These are phyloP conservation scores for Oryza meyeriana DNA, from an alignment of 176 grass and related monocot genomes.

Conservation along the genomic window DNA sequence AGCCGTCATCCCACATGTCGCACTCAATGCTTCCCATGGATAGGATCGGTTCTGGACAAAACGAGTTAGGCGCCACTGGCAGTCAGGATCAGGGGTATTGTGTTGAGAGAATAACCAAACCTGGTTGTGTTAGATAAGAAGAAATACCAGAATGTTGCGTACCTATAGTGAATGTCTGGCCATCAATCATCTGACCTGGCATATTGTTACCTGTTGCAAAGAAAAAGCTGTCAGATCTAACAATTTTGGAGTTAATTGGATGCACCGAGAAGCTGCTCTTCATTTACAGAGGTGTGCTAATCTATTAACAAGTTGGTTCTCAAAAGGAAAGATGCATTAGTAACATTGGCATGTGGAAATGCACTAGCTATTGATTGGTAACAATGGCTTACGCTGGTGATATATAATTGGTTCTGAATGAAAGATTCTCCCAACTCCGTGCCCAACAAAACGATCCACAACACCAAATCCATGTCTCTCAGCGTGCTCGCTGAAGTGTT, in stretches of 20 bases:
- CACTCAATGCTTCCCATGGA: constrained; percentile 62
- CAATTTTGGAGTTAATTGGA: background rate
- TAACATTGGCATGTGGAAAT: background rate
- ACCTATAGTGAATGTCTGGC: constrained; percentile 97
- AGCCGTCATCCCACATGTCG: constrained; percentile 79
- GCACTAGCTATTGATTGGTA: background rate
- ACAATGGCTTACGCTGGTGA: constrained; percentile 66
- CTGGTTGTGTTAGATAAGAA: background rate
- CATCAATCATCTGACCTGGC: constrained; percentile 77
- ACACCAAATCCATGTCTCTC: constrained; percentile 67
- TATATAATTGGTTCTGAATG: constrained; percentile 88
- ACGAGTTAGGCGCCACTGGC: background rate
- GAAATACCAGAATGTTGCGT: background rate
- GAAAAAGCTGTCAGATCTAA: background rate
- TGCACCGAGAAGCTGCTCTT: background rate
- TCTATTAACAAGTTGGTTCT: background rate
- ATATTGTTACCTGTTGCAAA: constrained; percentile 65
- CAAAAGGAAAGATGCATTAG: too few species aligned
- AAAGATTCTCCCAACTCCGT: constrained; percentile 83
- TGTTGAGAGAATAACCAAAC: background rate
- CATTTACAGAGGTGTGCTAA: background rate
- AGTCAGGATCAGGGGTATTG: background rate
- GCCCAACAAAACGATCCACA: constrained; percentile 85
- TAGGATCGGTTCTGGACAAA: constrained; percentile 62
- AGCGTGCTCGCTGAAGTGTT: constrained; percentile 64